Evolutionary conservation across 495 filamentous ascomycete species (phyloP).

Genomic region (Neurospora sp.): DNA sequence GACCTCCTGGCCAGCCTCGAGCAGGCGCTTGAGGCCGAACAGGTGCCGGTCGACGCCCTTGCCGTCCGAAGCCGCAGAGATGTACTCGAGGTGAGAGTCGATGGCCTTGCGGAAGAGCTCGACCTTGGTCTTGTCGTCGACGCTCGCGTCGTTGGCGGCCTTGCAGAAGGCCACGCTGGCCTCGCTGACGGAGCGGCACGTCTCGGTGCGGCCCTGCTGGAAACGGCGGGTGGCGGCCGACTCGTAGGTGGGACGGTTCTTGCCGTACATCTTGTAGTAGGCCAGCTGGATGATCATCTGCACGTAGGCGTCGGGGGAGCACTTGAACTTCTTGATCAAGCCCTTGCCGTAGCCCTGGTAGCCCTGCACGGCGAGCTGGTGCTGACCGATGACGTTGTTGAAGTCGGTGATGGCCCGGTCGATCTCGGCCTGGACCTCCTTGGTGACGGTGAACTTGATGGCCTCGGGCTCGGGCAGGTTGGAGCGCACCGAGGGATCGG

Average conservation of each 20-base stretch:
- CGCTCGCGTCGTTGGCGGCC: slow-evolving; percentile 59
- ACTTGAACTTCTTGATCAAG: slow-evolving; percentile 99
- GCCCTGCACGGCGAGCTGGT: slow-evolving; percentile 86
- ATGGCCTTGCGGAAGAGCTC: slow-evolving; percentile 74
- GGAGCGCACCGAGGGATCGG: slow-evolving; percentile 62
- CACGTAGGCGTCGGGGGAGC: slow-evolving; percentile 93
- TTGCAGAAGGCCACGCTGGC: slow-evolving; percentile 88
- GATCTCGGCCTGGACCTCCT: slow-evolving; percentile 62
- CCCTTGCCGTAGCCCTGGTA: slow-evolving; percentile 98
- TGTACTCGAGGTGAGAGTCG: slow-evolving; percentile 79
- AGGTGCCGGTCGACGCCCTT: slow-evolving; percentile 94
- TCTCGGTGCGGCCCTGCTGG: slow-evolving; percentile 94
- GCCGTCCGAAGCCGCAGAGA: slow-evolving; percentile 75
- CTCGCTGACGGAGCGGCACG: slow-evolving; percentile 83
- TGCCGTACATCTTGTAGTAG: slow-evolving; percentile 98
- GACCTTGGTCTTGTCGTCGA: slow-evolving; percentile 51
- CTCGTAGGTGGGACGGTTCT: slow-evolving; percentile 96
- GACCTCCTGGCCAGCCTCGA: slow-evolving; percentile 70
- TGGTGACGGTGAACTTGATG: slow-evolving; percentile 67
- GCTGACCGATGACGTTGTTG: slow-evolving; percentile 63
- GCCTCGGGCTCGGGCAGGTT: slow-evolving; percentile 70
- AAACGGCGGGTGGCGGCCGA: slow-evolving; percentile 89
- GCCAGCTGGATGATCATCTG: slow-evolving; percentile 99
- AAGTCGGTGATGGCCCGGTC: slow-evolving; percentile 68
- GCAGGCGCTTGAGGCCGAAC: slow-evolving; percentile 87